Evolutionary conservation across 208 protist genomes (phyloP).

Genomic region (Herpetomonas tarakana): DNA sequence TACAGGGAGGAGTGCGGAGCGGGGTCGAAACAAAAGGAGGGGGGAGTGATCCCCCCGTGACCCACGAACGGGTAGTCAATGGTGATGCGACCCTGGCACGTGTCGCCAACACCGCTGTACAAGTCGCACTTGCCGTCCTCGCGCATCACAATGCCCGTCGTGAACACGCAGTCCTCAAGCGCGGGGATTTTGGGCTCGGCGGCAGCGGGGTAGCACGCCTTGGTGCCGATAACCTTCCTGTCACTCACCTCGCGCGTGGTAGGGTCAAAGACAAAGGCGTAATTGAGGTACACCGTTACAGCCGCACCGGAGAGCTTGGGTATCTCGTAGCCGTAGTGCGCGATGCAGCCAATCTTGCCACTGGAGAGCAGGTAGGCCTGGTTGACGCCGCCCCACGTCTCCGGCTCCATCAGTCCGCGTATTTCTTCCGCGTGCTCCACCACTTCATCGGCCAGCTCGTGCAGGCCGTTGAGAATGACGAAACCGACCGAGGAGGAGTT

Average conservation of each 20-base stretch:
- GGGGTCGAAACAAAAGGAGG: neutral
- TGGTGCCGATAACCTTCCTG: slow-evolving; percentile 34
- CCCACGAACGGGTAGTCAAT: slow-evolving; percentile 47
- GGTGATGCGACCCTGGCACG: slow-evolving; percentile 28
- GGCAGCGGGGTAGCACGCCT: slow-evolving; percentile 24
- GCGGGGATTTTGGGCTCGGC: slow-evolving; percentile 19
- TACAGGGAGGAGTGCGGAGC: neutral
- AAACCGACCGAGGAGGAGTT: slow-evolving; percentile 37
- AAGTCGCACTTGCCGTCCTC: slow-evolving; percentile 45
- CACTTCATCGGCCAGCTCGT: slow-evolving; percentile 23
- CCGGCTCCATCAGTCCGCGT: slow-evolving; percentile 18
- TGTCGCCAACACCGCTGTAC: slow-evolving; percentile 46
- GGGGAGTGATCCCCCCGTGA: slow-evolving; percentile 19
- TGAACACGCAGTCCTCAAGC: slow-evolving; percentile 44
- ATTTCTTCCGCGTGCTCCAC: slow-evolving; percentile 17
- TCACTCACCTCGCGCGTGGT: slow-evolving; percentile 7
- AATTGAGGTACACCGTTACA: slow-evolving; percentile 35
- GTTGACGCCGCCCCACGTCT: slow-evolving; percentile 42
- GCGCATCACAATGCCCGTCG: slow-evolving; percentile 52
- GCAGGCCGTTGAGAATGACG: slow-evolving; percentile 31
- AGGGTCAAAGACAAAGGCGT: slow-evolving; percentile 38
- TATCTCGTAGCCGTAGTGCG: slow-evolving; percentile 32
- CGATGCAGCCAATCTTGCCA: slow-evolving; percentile 51
- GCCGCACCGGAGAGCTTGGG: slow-evolving; percentile 4
- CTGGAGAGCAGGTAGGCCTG: slow-evolving; percentile 41